phyloP scores from a whole-genome alignment of 352 stramenopile species.

The Phytophthora sp. region DNA sequence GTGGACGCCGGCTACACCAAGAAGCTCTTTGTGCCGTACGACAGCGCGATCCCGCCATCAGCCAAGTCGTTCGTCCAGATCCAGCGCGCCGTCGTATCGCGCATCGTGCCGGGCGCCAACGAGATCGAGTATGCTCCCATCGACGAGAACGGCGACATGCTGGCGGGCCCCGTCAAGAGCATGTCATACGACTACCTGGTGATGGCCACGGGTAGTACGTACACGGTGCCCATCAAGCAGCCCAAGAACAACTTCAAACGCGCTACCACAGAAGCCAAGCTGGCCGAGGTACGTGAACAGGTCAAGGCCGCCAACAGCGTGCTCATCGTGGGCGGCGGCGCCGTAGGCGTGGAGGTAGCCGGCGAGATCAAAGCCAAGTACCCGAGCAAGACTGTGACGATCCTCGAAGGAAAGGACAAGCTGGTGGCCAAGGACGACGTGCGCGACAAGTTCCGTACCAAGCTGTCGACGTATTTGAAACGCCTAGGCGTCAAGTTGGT shows the following conservation, averaged over 20 bases:
- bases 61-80: conserved; percentile 46
- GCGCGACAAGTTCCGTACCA: conserved; percentile 51
- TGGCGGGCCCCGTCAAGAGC: conserved; percentile 32
- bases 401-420: conserved; percentile 46
- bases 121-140: conserved; percentile 49
- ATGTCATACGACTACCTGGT: conserved; percentile 69
- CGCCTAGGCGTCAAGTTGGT: conserved; percentile 56
- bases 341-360: conserved; percentile 61
- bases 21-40: conserved; percentile 68
- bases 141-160: conserved; percentile 37
- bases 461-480: conserved; percentile 43
- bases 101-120: conserved; percentile 38
- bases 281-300: conserved; percentile 47
- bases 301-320: conserved; percentile 54
- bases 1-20: conserved; percentile 47
- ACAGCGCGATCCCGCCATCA: conserved; percentile 46
- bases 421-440: conserved; percentile 47
- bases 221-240: conserved; percentile 38
- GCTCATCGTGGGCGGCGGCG: conserved; percentile 63
- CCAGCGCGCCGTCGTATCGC: conserved; percentile 45
- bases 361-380: conserved; percentile 64
- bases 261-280: background rate
- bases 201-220: conserved; percentile 63
- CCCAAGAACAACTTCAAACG: conserved; percentile 7
- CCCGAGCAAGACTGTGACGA: conserved; percentile 61